Evolutionary conservation across 495 filamentous ascomycete genomes (phyloP).

Genomic region (Bacidia rubella): DNA sequence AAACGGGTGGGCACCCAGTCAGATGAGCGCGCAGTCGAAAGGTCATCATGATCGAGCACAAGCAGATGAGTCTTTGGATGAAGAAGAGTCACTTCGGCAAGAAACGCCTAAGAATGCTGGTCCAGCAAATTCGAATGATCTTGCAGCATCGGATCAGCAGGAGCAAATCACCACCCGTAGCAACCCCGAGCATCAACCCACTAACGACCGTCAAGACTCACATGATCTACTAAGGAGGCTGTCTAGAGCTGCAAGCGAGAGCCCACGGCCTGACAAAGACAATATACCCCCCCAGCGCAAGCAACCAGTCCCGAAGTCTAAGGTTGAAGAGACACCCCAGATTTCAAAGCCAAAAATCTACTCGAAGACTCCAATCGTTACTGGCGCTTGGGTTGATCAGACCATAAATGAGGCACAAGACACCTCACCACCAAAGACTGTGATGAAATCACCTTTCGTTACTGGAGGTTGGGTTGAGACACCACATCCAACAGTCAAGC

Average conservation of each 20-base stretch:
- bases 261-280: conserved; percentile 14
- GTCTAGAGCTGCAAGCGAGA: conserved; percentile 42
- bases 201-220: conserved; percentile 44
- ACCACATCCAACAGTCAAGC: conserved; percentile 30
- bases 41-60: neutral
- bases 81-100: neutral
- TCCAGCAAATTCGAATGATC: no score
- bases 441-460: conserved; percentile 34
- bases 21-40: neutral
- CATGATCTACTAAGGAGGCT: conserved; percentile 51
- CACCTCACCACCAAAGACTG: conserved; percentile 1
- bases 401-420: conserved; percentile 19
- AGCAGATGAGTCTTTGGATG: neutral
- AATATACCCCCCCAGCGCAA: neutral
- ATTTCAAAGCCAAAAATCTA: neutral
- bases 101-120: neutral
- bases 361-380: conserved; percentile 30
- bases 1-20: neutral
- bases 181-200: no score
- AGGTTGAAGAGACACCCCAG: conserved; percentile 8
- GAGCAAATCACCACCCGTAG: no score
- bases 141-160: no score
- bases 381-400: conserved; percentile 33
- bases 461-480: conserved; percentile 43
- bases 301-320: neutral